These are phyloP conservation scores for Agaricus sinodeliciosus DNA, from an alignment of 768 basidiomycete species.

Conservation along the genomic window DNA sequence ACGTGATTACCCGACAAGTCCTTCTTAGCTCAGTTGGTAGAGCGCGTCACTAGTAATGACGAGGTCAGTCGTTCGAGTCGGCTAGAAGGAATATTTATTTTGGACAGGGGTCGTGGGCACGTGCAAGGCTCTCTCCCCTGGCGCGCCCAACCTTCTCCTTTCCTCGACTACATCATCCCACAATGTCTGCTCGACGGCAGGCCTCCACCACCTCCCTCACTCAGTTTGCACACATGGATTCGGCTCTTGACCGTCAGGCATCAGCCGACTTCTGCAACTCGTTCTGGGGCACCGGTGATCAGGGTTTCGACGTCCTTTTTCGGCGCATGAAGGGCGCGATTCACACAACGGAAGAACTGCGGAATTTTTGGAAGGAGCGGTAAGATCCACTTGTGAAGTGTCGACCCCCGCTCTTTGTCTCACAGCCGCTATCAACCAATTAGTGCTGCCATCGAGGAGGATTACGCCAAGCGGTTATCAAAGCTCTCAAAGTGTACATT, in stretches of 20 bases:
- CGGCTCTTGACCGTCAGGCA: slow-evolving; percentile 42
- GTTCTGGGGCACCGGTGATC: slow-evolving; percentile 89
- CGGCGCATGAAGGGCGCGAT: slow-evolving; percentile 82
- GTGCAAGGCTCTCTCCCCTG: slow-evolving; percentile 1
- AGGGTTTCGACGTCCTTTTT: slow-evolving; percentile 86
- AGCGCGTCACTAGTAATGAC: slow-evolving; percentile 52
- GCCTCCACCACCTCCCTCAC: slow-evolving; percentile 77
- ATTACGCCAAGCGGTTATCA: slow-evolving; percentile 81
- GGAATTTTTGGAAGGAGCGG: slow-evolving; percentile 92
- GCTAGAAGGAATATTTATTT: slow-evolving; percentile 25
- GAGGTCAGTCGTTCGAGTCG: slow-evolving; percentile 32
- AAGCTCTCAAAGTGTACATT: slow-evolving; percentile 72
- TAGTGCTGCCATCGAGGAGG: slow-evolving; percentile 89
- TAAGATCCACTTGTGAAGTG: slow-evolving; percentile 27
- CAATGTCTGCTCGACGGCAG: slow-evolving; percentile 73
- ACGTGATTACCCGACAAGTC: slow-evolving; percentile 35
- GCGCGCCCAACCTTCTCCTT: slow-evolving; percentile 2
- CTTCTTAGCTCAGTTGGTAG: slow-evolving; percentile 47
- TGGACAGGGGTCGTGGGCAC: slow-evolving; percentile 2
- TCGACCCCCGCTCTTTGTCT: background rate
- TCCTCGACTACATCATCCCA: background rate
- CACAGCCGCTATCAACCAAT: slow-evolving; percentile 5
- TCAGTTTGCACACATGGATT: slow-evolving; percentile 53
- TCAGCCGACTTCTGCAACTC: slow-evolving; percentile 90
- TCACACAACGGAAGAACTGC: slow-evolving; percentile 85